Conservation (phyloP, 2,329 filamentous ascomycete genomes). For the Ophiocordyceps polyrhachis-furcata region DNA sequence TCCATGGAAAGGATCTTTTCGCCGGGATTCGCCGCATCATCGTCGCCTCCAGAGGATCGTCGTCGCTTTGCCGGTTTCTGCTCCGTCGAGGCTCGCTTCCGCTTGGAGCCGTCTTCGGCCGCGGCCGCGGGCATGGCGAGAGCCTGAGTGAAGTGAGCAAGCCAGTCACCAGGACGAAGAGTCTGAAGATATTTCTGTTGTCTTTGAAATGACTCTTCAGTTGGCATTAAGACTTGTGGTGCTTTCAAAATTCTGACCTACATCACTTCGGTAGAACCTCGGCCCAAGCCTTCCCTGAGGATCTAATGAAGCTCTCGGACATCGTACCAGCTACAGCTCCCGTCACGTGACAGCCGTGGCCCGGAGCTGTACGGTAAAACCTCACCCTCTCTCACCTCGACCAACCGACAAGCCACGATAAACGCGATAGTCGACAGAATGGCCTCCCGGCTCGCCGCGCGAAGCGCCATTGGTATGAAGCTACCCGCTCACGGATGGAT, state of each 20-base stretch:
- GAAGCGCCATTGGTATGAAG: constrained; percentile 79
- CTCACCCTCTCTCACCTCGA: constrained; percentile 16
- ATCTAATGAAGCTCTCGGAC: too few species aligned
- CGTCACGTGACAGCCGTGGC: constrained; percentile 19
- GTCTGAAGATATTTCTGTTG: background rate
- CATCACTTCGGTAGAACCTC: background rate
- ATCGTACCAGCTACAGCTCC: background rate
- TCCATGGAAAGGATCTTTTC: constrained; percentile 58
- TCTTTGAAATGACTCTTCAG: background rate
- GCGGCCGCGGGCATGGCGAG: constrained; percentile 9
- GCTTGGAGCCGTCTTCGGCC: constrained; percentile 19
- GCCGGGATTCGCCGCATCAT: constrained; percentile 26
- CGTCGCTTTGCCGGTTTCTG: constrained; percentile 31
- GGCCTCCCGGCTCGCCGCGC: constrained; percentile 93
- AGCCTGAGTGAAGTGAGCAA: too few species aligned
- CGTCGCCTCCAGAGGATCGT: constrained; percentile 23
- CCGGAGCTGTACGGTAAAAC: constrained; percentile 30
- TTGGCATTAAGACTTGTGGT: too few species aligned
- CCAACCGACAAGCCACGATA: constrained; percentile 24
- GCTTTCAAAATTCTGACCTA: background rate
- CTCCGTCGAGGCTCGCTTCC: constrained; percentile 27
- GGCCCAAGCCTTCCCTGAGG: background rate
- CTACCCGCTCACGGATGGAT: too few species aligned
- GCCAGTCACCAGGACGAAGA: background rate
- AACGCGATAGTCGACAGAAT: constrained; percentile 39